Conservation (phyloP, 2,329 filamentous ascomycete genomes). For the Paracorniculantispora psalliotae region DNA sequence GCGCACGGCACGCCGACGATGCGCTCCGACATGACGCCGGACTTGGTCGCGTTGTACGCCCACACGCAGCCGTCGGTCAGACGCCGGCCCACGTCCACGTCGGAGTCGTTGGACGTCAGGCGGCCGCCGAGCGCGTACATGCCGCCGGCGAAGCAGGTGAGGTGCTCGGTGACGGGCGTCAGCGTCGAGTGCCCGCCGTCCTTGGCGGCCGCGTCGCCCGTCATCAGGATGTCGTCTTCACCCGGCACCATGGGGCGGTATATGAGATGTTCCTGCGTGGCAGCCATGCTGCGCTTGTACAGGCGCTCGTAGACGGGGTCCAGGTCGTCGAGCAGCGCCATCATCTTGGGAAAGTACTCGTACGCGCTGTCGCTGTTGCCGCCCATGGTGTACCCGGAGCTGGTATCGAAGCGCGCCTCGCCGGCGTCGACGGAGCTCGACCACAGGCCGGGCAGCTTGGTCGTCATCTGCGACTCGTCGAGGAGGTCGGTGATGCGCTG, state of each 20-base stretch:
- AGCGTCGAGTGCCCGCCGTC: slow-evolving; percentile 31
- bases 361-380: slow-evolving; percentile 52
- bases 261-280: slow-evolving; percentile 57
- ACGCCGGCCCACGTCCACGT: slow-evolving; percentile 42
- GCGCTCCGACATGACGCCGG: slow-evolving; percentile 52
- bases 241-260: slow-evolving; percentile 64
- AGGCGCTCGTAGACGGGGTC: slow-evolving; percentile 56
- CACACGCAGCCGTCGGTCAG: slow-evolving; percentile 52
- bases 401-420: slow-evolving; percentile 39
- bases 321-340: slow-evolving; percentile 59
- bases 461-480: slow-evolving; percentile 60
- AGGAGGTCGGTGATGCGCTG: slow-evolving; percentile 64
- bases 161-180: slow-evolving; percentile 43
- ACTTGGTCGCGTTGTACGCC: slow-evolving; percentile 48
- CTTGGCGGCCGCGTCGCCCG: slow-evolving; percentile 34
- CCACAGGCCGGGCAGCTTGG: slow-evolving; percentile 69
- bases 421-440: slow-evolving; percentile 57
- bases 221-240: slow-evolving; percentile 59
- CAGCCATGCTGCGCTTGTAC: slow-evolving; percentile 57
- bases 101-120: slow-evolving; percentile 43
- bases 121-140: slow-evolving; percentile 59
- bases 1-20: slow-evolving; percentile 39
- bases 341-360: slow-evolving; percentile 58
- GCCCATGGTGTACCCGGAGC: slow-evolving; percentile 44
- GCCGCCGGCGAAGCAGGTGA: slow-evolving; percentile 61